Evolutionary conservation across 1,139 yeast genomes (phyloP), one percentile per base, ranked within the genome.

Genomic region (Sugiyamaella grinbergsii): DNA sequence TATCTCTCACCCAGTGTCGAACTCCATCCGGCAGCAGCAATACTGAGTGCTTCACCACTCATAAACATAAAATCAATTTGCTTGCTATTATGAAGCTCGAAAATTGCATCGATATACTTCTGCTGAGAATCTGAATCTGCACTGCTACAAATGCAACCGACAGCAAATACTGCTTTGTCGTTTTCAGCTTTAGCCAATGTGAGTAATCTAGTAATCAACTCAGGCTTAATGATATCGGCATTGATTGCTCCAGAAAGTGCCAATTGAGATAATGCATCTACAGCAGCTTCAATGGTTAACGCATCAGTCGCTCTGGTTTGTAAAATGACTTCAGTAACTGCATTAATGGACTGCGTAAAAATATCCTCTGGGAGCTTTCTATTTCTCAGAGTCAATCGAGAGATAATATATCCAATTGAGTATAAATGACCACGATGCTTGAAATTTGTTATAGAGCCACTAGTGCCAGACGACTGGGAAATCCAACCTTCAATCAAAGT

Each of bases 1-100:
- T 75, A 69, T 39, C 79, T 72, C 37, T 69, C 67, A 55, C 89
- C 70, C 13, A 77, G 75, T 22, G 73, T 75, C 0, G 96, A 83
- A 2, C 75, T 65, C 95, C 95, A 87, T 0, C 97, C 96, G 23
- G 82, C 76, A 0, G 88, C 82, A 4, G 84, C 63, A 16, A 88
- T 73, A 29, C 88, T 76, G 23, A 90, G 70, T 0, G 96, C 93
- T 65, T 93, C 98, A 51, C 98, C 98, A 49, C 84, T 77, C 0
- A 91, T 76, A 60, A 93, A 89, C 34, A 85, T 70, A 51, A 75
- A 79, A 55, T 91, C 97, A 8, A 81, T 74, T 57, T 86, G 90
- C 57, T 85, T 88, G 0, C 90, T 79, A n/a, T 60, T 62, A 61
- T 85, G 83, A 0, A 87, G 76, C 4, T 79, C 83, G 59, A 75